Conservation (phyloP, 1,139 yeast genomes). For the Debaryomycetaceae sp. region DNA sequence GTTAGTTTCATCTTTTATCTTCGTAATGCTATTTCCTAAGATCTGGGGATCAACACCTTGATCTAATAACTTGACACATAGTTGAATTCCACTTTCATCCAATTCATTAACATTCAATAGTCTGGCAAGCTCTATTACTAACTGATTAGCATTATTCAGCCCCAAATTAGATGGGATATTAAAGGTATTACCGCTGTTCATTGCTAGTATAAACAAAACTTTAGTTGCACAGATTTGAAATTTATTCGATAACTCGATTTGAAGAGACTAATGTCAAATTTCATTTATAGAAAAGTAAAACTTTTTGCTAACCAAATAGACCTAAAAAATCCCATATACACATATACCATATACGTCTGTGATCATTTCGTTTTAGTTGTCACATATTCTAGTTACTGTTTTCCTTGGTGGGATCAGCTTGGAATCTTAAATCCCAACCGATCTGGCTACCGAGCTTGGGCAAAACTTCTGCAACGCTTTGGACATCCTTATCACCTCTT, state of each 20-base stretch:
- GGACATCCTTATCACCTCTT: conserved; percentile 99
- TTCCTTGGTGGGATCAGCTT: conserved; percentile 45
- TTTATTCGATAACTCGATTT: too few species aligned
- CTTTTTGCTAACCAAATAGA: too few species aligned
- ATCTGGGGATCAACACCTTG: conserved; percentile 36
- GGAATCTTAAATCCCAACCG: conserved; percentile 95
- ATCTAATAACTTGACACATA: conserved; percentile 36
- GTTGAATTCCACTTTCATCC: conserved; percentile 28
- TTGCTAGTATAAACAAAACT: too few species aligned
- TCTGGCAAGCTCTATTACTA: conserved; percentile 25
- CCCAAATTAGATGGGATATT: not conserved
- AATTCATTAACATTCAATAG: conserved; percentile 22
- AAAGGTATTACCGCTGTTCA: not conserved
- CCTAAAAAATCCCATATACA: too few species aligned
- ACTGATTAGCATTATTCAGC: conserved; percentile 9
- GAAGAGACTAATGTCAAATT: too few species aligned
- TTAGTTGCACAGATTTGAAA: too few species aligned
- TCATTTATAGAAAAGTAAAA: too few species aligned
- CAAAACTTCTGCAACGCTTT: conserved; percentile 90
- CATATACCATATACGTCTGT: too few species aligned
- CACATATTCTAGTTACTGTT: not conserved
- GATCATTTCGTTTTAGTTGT: too few species aligned
- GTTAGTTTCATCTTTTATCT: conserved; percentile 25
- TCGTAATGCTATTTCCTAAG: conserved; percentile 26
- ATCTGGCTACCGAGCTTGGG: conserved; percentile 87